Evolutionary conservation across 106 monocot species (phyloP), one percentile per base, ranked within the genome.

Genomic region (Xerophyta viscosa): DNA sequence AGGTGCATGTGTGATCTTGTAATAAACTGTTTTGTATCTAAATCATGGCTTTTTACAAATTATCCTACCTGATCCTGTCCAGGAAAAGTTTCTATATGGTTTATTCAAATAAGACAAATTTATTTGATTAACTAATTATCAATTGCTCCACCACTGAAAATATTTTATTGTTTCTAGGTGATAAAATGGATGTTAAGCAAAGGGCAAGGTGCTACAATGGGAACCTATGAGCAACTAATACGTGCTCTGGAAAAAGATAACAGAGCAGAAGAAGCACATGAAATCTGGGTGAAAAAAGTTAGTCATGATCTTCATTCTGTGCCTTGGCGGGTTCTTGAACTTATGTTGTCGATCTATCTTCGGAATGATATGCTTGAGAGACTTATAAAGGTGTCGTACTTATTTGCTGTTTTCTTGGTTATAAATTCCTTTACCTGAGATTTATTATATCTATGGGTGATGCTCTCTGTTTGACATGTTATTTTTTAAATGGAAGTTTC

Each of bases 171-270:
- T 28, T 30, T 24, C 25, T 30, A 98, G 98, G 79, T 98, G 27
- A 28, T 90, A 71, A 98, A 98, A 52, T 98, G 98, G 98, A 98
- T 90, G 79, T 22, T 90, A 61, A 90, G 90, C 72, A 98, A 98
- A 76, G 98, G 90, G 3, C 90, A 90, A 66, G 90, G 98, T 36
- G 89, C 51, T 27, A 98, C 90, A 69, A 74, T 71, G 66, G 90
- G 98, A 59, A 86, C 98, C 6, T 98, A 86, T 72, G 81, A 86
- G 52, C 86, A 76, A 63, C 66, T 98, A 66, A 83, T 98, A 26
- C 61, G 70, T 58, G 90, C 98, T 66, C 62, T 98, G 27, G 98
- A 98, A 56, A 98, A 98, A 47, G 90, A 98, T 8, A 60, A 77
- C 59, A 78, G 98, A 41, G 72, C 96, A 46, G 90, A 98, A 72